Evolutionary conservation across 306 rosid genomes (phyloP).

Genomic region (Pachyrhizus erosus): DNA sequence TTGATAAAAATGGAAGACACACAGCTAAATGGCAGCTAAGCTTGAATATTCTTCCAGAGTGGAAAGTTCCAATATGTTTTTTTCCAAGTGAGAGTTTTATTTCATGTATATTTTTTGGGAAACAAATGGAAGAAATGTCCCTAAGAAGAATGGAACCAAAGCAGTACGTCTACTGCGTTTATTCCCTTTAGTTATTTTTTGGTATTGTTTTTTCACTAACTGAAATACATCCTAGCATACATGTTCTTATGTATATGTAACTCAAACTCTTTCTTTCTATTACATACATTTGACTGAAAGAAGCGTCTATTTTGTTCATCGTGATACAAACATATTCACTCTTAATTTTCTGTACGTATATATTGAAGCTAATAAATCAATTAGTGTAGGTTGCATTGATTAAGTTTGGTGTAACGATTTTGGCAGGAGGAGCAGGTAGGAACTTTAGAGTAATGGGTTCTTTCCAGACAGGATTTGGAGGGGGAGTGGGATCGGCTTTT

Average conservation of each 20-base stretch:
- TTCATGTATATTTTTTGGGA: conserved; percentile 41
- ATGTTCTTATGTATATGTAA: too few relatives aligned
- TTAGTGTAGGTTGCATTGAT: not conserved
- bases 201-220: not conserved
- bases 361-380: not conserved
- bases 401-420: not conserved
- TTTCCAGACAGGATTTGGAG: conserved; percentile 89
- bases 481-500: conserved; percentile 77
- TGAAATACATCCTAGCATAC: not conserved
- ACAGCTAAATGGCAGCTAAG: conserved; percentile 53
- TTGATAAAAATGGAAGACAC: conserved; percentile 48
- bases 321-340: not conserved
- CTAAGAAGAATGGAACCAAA: conserved; percentile 35
- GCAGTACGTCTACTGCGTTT: conserved; percentile 26
- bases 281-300: too few relatives aligned
- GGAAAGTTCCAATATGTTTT: conserved; percentile 54
- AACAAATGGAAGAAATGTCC: conserved; percentile 32
- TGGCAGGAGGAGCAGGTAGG: conserved; percentile 69
- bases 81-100: conserved; percentile 38
- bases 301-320: too few relatives aligned
- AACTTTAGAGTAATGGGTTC: conserved; percentile 89
- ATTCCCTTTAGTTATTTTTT: not conserved
- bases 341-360: not conserved
- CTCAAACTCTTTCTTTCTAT: too few relatives aligned
- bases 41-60: conserved; percentile 64